phyloP scores from a whole-genome alignment of 129 eudicot species.

The Flaveria bidentis region DNA sequence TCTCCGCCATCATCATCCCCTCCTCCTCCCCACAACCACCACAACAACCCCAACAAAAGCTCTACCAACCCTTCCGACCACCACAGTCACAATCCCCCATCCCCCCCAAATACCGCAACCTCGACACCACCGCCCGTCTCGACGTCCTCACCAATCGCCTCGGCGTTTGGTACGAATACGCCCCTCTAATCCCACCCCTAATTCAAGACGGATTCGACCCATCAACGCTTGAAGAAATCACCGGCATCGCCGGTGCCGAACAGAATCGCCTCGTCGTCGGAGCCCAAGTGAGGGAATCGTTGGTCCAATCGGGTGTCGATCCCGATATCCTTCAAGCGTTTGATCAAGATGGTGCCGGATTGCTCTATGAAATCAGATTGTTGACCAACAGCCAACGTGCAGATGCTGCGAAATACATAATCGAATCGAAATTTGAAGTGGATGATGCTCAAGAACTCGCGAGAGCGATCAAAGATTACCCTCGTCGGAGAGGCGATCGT shows the following conservation, averaged over 20 bases:
- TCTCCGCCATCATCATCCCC: constrained; percentile 45
- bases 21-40: constrained; percentile 28
- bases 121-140: constrained; percentile 54
- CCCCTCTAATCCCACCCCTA: constrained; percentile 63
- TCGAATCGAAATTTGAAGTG: constrained; percentile 40
- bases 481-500: constrained; percentile 53
- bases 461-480: constrained; percentile 61
- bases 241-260: constrained; percentile 65
- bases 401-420: constrained; percentile 48
- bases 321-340: constrained; percentile 42
- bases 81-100: constrained; percentile 77
- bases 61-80: constrained; percentile 83
- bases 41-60: constrained; percentile 30
- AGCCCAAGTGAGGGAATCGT: constrained; percentile 62
- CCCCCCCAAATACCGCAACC: constrained; percentile 54
- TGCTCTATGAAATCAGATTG: constrained; percentile 62
- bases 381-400: constrained; percentile 53
- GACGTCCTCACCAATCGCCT: constrained; percentile 70
- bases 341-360: constrained; percentile 53
- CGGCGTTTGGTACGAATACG: constrained; percentile 79
- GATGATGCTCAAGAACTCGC: constrained; percentile 58
- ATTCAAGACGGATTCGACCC: constrained; percentile 59
- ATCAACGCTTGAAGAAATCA: constrained; percentile 62
- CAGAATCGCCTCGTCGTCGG: constrained; percentile 74
- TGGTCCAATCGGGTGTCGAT: constrained; percentile 43